phyloP scores from a whole-genome alignment of 208 protist species.

The Phytomonas sp. region DNA sequence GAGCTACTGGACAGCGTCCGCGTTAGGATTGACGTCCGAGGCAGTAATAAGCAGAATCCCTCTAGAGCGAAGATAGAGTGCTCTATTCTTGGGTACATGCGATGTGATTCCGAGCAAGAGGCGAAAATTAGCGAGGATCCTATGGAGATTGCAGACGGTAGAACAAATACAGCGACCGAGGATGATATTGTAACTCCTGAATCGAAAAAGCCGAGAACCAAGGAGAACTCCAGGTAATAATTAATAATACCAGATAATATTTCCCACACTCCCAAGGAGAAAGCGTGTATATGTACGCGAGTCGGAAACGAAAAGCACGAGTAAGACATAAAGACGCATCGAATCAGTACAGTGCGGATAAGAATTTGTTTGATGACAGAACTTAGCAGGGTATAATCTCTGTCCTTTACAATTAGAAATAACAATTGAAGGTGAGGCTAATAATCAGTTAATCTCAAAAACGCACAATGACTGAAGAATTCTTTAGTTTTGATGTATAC shows the following conservation, averaged over 20 bases:
- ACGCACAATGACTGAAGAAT: not conserved
- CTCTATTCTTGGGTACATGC: not conserved
- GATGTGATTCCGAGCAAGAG: not conserved
- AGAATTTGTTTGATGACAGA: not conserved
- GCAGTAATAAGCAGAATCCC: not conserved
- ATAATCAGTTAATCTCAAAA: not conserved
- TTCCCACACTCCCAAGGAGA: not conserved
- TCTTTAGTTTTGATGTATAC: not conserved
- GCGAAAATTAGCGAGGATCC: not conserved
- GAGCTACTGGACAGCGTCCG: constrained; percentile 70
- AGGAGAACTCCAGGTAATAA: not conserved
- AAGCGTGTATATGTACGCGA: not conserved
- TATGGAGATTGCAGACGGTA: not conserved
- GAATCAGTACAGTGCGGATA: not conserved
- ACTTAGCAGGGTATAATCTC: not conserved
- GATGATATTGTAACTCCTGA: not conserved
- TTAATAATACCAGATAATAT: not conserved
- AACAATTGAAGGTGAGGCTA: not conserved
- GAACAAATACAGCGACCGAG: not conserved
- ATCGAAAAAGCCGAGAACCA: not conserved
- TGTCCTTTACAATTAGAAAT: not conserved
- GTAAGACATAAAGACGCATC: not conserved
- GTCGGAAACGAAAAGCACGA: not conserved
- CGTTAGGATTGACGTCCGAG: constrained; percentile 57
- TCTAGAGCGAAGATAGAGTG: not conserved